Base-by-base conservation (phyloP, 2,329 filamentous ascomycete genomes). In the Cylindrodendrum hubeiense region DNA sequence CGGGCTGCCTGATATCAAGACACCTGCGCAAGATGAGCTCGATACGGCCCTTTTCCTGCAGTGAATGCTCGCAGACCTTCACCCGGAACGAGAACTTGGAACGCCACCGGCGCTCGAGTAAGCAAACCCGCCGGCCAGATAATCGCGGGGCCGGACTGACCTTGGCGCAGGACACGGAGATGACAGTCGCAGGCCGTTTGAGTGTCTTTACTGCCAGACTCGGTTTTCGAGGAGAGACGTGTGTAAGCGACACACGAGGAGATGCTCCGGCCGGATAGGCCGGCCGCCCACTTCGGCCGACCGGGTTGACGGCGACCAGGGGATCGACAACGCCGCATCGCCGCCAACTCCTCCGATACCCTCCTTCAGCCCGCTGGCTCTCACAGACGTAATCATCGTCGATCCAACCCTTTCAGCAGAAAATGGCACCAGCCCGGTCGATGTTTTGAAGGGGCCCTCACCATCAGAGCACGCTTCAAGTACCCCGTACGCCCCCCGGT, bases 91-190 rank as follows among this genome's bases (percentile, higher is more conserved):
- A 71, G 61, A 73, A 72, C 28, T 22, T 71, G 43, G 67, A 61
- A 49, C 70, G 71, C 10, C 71, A 73, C 30, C 65, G 60, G 43
- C 71, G 70, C 12, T 68, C 71, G 12, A 70, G 70, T 72, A 43
- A 21, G 43, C 13, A 26, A 46, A 30, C 24, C 30, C 22, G 26
- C 19, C 10, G 22, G 17, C 15, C 10, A 37, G 2, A 26, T 37
- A 26, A n/a, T 39, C 33, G 9, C 26, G 5, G n/a, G 21, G 8
- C 28, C 19, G 41, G n/a, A 13, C 53, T 56, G 12, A 56, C 53
- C 19, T 5, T 24, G 37, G 3, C 15, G 5, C 15, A 74, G 71
- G 64, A 59, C 71, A 74, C 34, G 70, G 65, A 2, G 65, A 60
- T 21, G 62, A 66, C 13, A 65, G 52, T n/a, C 67, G 57, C n/a